phyloP scores from a whole-genome alignment of 2,329 filamentous ascomycete species.

The Cladophialophora immunda region DNA sequence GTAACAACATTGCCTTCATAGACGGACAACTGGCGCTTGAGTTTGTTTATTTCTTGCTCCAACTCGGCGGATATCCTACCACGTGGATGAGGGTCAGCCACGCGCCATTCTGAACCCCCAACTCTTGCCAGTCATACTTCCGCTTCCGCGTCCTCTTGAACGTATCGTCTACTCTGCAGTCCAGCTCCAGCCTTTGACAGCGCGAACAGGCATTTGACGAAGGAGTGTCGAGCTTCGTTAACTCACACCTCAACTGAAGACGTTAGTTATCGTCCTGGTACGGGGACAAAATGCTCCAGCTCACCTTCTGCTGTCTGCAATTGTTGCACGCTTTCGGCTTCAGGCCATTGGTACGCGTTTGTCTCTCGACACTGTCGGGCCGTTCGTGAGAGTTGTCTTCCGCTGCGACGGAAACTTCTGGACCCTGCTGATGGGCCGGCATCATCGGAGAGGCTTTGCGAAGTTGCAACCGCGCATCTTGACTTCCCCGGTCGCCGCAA shows the following conservation, averaged over 20 bases:
- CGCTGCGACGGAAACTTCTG: not conserved
- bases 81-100: not conserved
- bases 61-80: constrained; percentile 9
- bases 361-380: constrained; percentile 1
- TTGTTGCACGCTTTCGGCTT: constrained; percentile 19
- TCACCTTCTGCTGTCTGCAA: constrained; percentile 19
- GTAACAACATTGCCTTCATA: constrained; percentile 3
- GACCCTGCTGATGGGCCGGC: not conserved
- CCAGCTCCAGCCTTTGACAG: constrained; percentile 26
- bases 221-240: constrained; percentile 11
- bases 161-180: constrained; percentile 34
- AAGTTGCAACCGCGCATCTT: not conserved
- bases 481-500: not conserved
- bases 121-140: constrained; percentile 18
- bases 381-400: not conserved
- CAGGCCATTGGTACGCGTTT: constrained; percentile 12
- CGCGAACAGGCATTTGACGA: constrained; percentile 26
- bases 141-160: constrained; percentile 38
- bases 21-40: constrained; percentile 14
- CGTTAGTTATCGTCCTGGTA: not conserved
- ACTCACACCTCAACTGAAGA: constrained; percentile 13
- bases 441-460: constrained; percentile 8
- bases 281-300: not conserved
- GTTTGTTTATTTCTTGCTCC: constrained; percentile 16
- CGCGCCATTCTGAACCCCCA: not conserved